Evolutionary conservation across 805 yeast genomes (phyloP), one percentile per base, ranked within the genome.

Genomic region (Jamesozyma gamospora): DNA sequence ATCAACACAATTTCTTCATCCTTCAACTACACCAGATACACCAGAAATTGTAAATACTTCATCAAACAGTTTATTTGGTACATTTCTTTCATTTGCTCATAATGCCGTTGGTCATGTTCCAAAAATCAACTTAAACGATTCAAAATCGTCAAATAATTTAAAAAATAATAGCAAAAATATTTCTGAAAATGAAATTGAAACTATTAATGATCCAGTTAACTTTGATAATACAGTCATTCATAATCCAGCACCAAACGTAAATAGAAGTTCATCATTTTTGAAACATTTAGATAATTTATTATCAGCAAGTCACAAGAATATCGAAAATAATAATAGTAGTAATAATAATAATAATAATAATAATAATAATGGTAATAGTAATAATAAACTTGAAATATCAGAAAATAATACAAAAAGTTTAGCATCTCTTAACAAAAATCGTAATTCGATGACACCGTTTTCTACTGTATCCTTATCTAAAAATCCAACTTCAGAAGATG

Each of bases 41-140:
- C 7, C 21, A 3, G 14, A 35, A 6, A 19, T 32, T 27, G 34
- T 16, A 7, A 39, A 40, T 21, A 29, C 30, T 21, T 34, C 47
- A 11, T 39, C 48, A 2, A 41, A 46, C 35, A 73, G 76, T 2
- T 45, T 73, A 12, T 47, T 73, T 1, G 66, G 72, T 1, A 54
- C 75, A 1, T 50, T 73, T 16, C 42, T 72, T 32, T 60, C 66
- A 14, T 71, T 70, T 11, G 76, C 76, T 4, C 74, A 69, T 43
- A 67, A 60, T 39, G 75, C 73, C 2, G 70, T 71, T 2, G 53
- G 51, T 8, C 60, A 49, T 35, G 41, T 50, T 11, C 58, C 56
- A 11, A 48, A 40, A 36, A 42, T 48, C 13, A 17, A 37, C n/a
- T 27, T 29, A 19, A 40, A 41, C 7, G 27, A 26, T 9, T 26